Evolutionary conservation across 768 basidiomycete genomes (phyloP).

Genomic region (Leccinellum albellum): DNA sequence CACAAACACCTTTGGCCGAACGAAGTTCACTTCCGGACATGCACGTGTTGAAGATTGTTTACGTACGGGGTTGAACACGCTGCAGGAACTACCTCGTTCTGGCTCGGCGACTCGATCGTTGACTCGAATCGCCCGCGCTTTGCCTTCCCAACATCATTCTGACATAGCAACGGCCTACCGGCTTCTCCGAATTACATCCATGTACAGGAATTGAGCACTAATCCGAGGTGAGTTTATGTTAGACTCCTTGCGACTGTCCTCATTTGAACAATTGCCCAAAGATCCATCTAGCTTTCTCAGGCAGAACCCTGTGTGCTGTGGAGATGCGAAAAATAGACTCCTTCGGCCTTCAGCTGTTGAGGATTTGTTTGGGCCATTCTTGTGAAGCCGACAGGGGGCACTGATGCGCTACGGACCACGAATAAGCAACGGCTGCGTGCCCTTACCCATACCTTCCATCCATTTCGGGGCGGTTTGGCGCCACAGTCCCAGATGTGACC

Average conservation of each 20-base stretch:
- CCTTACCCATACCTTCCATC: constrained; percentile 28
- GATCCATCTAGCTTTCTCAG: constrained; percentile 24
- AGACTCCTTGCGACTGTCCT: constrained; percentile 12
- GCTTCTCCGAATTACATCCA: constrained; percentile 7
- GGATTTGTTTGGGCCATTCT: constrained; percentile 15
- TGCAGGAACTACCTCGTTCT: constrained; percentile 22
- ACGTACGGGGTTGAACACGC: constrained; percentile 24
- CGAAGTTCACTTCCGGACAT: constrained; percentile 21
- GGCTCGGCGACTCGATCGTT: constrained; percentile 26
- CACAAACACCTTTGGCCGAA: constrained; percentile 12
- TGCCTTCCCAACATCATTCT: constrained; percentile 12
- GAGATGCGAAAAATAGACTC: constrained; percentile 23
- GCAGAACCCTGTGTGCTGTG: constrained; percentile 21
- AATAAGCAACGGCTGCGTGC: constrained; percentile 19
- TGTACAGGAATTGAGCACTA: constrained; percentile 9
- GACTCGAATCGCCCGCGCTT: constrained; percentile 20
- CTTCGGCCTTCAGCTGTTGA: constrained; percentile 16
- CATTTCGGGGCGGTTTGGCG: constrained; percentile 29
- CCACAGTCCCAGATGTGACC: constrained; percentile 30
- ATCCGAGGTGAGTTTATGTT: constrained; percentile 23
- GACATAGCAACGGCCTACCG: constrained; percentile 24
- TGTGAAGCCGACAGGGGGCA: constrained; percentile 18
- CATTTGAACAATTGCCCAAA: constrained; percentile 11
- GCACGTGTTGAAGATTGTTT: constrained; percentile 27
- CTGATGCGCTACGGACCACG: constrained; percentile 12